These are phyloP conservation scores for Phellopilus nigrolimitatus DNA, from an alignment of 1,284 basidiomycete species.

Conservation along the genomic window DNA sequence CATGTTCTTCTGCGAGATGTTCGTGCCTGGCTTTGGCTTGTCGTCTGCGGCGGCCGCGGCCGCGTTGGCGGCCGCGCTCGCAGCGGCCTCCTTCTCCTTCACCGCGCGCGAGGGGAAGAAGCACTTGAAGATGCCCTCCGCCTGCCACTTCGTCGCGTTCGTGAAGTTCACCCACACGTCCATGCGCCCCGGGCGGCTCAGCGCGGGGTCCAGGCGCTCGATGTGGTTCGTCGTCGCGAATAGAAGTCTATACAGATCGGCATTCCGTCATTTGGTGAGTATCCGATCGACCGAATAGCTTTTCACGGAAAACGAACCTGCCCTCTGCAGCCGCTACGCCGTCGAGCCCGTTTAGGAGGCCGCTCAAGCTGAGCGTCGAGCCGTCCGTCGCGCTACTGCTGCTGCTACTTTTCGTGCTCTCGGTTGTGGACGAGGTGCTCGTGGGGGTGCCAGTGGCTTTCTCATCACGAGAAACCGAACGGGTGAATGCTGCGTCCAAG, in stretches of 20 bases:
- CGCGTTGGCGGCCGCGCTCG: constrained; percentile 25
- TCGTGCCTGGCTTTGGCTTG: constrained; percentile 29
- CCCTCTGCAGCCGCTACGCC: constrained; percentile 83
- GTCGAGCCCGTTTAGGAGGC: constrained; percentile 78
- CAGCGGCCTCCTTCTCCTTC: constrained; percentile 40
- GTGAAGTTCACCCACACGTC: constrained; percentile 87
- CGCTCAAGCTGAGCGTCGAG: constrained; percentile 77
- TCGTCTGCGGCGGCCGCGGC: neutral
- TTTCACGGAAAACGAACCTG: constrained; percentile 60
- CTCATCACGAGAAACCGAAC: constrained; percentile 73
- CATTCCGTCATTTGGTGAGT: constrained; percentile 20
- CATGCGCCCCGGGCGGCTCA: constrained; percentile 79
- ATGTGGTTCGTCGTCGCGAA: constrained; percentile 86
- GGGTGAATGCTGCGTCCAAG: constrained; percentile 82
- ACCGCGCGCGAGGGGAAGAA: constrained; percentile 72
- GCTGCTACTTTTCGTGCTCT: constrained; percentile 35
- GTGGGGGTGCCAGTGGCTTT: constrained; percentile 67
- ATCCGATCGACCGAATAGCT: too few species aligned
- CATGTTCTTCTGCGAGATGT: too few species aligned
- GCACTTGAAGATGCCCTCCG: constrained; percentile 85
- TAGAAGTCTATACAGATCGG: constrained; percentile 46
- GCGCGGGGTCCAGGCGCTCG: constrained; percentile 77
- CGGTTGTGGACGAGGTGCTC: constrained; percentile 35
- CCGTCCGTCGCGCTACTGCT: constrained; percentile 44
- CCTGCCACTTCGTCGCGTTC: constrained; percentile 82